phyloP scores from a whole-genome alignment of 2,329 filamentous ascomycete genomes.

The Talaromyces sp. region DNA sequence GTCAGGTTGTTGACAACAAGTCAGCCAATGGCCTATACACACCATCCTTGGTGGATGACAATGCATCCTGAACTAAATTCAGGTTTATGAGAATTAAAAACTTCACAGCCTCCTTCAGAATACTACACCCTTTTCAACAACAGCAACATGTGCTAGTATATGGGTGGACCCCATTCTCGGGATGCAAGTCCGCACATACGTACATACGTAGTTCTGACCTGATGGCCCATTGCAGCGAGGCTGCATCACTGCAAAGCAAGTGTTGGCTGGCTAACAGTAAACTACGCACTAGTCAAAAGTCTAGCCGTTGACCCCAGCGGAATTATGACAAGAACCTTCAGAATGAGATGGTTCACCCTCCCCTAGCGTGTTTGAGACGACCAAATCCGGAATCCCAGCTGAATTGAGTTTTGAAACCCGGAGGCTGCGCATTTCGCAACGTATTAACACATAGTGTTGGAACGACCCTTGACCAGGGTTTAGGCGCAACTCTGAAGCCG shows the following conservation, averaged over 20 bases:
- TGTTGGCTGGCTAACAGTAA: neutral
- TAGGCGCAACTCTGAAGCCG: constrained; percentile 14
- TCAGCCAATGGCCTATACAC: constrained; percentile 5
- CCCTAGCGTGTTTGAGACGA: constrained; percentile 16
- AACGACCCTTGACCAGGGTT: constrained; percentile 2
- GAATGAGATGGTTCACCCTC: neutral
- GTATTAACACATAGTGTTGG: neutral
- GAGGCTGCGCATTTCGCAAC: constrained; percentile 9
- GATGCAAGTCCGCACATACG: neutral
- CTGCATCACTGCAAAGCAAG: constrained; percentile 4
- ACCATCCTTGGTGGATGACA: constrained; percentile 12
- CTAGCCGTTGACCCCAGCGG: neutral
- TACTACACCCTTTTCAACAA: neutral
- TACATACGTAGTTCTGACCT: neutral
- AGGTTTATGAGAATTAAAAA: neutral
- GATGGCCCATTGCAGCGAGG: neutral
- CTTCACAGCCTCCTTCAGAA: constrained; percentile 16
- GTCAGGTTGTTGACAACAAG: neutral
- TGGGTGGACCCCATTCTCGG: constrained; percentile 12
- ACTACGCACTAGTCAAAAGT: neutral
- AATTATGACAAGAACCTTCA: neutral
- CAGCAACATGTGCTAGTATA: neutral
- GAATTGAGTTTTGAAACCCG: constrained; percentile 11
- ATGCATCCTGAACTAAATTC: constrained; percentile 15
- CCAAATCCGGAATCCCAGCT: constrained; percentile 12